These are phyloP conservation scores for Adansonia madagascariensis DNA, from an alignment of 441 rosid species.

Conservation along the genomic window DNA sequence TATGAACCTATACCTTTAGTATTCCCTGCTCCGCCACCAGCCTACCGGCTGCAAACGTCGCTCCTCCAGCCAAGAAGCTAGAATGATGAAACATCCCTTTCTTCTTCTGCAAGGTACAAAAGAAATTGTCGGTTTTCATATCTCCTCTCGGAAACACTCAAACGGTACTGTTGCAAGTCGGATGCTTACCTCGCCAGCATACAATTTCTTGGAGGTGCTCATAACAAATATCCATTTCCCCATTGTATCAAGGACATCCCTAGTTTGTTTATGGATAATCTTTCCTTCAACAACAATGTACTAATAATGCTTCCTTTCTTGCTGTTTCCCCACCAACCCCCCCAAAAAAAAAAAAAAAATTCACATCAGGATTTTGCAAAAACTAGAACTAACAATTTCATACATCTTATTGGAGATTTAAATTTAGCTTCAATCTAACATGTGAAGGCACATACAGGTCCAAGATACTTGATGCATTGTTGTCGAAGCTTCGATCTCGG, in stretches of 20 bases:
- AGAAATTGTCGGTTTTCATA: background rate
- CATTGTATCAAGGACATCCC: conserved; percentile 55
- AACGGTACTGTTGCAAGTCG: background rate
- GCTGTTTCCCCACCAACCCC: conserved; percentile 42
- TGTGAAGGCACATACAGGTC: conserved; percentile 62
- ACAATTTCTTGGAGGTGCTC: conserved; percentile 77
- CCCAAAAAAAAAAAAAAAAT: background rate
- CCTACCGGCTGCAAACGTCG: conserved; percentile 88
- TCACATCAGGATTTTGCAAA: conserved; percentile 18
- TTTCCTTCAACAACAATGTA: conserved; percentile 59
- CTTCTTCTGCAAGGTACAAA: conserved; percentile 67
- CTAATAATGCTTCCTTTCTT: conserved; percentile 81
- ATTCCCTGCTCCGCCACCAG: conserved; percentile 62
- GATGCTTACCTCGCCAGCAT: conserved; percentile 65
- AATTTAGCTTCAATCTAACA: background rate
- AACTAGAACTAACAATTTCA: conserved; percentile 17
- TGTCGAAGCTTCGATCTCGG: conserved; percentile 67
- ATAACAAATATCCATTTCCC: conserved; percentile 81
- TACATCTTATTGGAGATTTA: conserved; percentile 14
- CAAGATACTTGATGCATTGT: conserved; percentile 83
- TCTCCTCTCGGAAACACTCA: background rate
- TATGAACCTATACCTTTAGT: conserved; percentile 59
- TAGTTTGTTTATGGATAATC: conserved; percentile 61
- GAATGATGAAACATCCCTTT: conserved; percentile 93
- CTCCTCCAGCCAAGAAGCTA: conserved; percentile 94